Evolutionary conservation across 2,329 filamentous ascomycete species (phyloP), one percentile per base, ranked within the genome.

Genomic region (Juglanconis sp.): DNA sequence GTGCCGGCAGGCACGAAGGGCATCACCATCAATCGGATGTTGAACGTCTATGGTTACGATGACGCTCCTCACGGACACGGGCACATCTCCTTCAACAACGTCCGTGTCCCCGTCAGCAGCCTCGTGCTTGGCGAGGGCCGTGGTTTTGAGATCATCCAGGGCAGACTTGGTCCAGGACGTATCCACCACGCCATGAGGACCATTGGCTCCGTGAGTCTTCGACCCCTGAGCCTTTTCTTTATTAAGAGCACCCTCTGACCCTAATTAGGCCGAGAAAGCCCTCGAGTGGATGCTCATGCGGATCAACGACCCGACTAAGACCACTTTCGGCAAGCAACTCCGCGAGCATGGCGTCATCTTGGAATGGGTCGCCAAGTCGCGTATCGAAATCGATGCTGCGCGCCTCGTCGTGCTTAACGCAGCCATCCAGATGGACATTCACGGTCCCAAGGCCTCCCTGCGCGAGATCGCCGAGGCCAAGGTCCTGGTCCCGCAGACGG

Each of bases 61-160:
- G 95, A 99, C 69, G 95, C 95, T n/a, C 95, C 95, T 2, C 95
- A 99, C 74, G 95, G 95, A 59, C 95, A 99, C 77, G 95, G 92
- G 49, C 94, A 99, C 76, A 87, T 99, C 71, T 85, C 81, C 40
- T 98, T 99, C 78, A 82, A 87, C 61, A 89, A 98, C 72, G 95
- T 98, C 64, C 90, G 94, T 61, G 91, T 99, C 0, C 94, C 94
- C 7, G 86, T 81, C 36, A 79, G 80, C 69, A 95, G 91, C 78
- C 88, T 99, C 71, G 90, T 98, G 10, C 88, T 99, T 3, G 94
- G 95, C 63, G 91, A 95, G 74, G 95, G 95, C 65, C 87, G 91
- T 64, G 95, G 95, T 24, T 99, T 99, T 74, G 95, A 99, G 76
- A 96, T 99, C 72, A 97, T 99, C 71, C 95, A 99, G 75, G 95